Base-by-base conservation (phyloP, 2,329 filamentous ascomycete species). In the Hymenoscyphus salicellus region DNA sequence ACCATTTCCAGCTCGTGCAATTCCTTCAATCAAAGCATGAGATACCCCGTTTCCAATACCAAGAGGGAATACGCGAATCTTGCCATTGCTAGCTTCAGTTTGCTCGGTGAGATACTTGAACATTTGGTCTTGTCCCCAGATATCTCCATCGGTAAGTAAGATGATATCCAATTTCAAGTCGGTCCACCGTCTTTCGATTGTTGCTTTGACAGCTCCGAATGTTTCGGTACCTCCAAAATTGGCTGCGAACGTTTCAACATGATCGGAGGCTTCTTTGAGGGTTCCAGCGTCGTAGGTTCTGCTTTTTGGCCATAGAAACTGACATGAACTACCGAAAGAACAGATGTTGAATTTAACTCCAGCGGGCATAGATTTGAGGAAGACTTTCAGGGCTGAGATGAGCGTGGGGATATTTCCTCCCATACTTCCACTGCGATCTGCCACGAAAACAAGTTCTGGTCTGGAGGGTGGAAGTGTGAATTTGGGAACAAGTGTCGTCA, bases 341-440 rank as follows among this genome's bases (percentile, higher is more conserved):
- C 85, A 88, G 62, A 91, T 87, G 72, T 91, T 90, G 80, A 91
- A 91, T 71, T 85, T 85, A 66, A 84, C 79, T 5, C 86, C 86
- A 1, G 87, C 70, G 0, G 87, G 87, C 1, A 91, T 77, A 0
- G 86, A 89, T 72, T 88, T 89, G 63, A 90, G 77, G 69, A 90
- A 90, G 26, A 90, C 78, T 5, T 83, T 80, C 26, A 90, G 78
- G 0, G 87, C 86, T 1, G 81, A 76, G 28, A 81, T 77, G 2
- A 88, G 79, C 36, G 86, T 81, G 0, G 69, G 67, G 1, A 89
- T 89, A 46, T 82, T 84, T 4, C 68, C 67, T 0, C 52, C 30
- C 88, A 90, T 90, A 65, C 87, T 90, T 0, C 88, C 89, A 63
- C 87, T 90, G 60, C 89, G 83, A 73, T 93, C 90, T 63, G 87